Conservation (phyloP, 805 yeast genomes). For the Starmerella kuoi region DNA sequence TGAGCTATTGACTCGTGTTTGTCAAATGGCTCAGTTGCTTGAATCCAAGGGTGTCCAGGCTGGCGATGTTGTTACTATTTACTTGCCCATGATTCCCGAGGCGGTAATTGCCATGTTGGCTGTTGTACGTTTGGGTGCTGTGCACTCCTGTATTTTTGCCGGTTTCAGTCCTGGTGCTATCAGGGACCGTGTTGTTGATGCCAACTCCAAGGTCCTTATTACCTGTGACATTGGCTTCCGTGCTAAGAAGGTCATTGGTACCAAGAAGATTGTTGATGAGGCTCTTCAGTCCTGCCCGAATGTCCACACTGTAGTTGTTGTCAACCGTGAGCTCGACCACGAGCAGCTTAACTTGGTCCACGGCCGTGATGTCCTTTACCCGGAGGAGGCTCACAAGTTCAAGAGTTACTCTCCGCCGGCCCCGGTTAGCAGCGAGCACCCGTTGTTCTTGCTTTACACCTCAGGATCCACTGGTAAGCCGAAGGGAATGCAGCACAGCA, state of each 20-base stretch:
- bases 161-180: slow-evolving; percentile 92
- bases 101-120: slow-evolving; percentile 92
- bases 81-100: slow-evolving; percentile 96
- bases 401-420: slow-evolving; percentile 79
- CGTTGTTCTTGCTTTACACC: slow-evolving; percentile 86
- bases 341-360: slow-evolving; percentile 41
- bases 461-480: slow-evolving; percentile 98
- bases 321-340: slow-evolving; percentile 51
- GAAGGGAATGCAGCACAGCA: slow-evolving; percentile 91
- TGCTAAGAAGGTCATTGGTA: slow-evolving; percentile 74
- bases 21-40: slow-evolving; percentile 75
- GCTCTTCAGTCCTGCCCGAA: slow-evolving; percentile 60
- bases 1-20: slow-evolving; percentile 73
- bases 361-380: slow-evolving; percentile 93
- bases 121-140: slow-evolving; percentile 83
- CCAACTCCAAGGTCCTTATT: slow-evolving; percentile 71
- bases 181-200: slow-evolving; percentile 81
- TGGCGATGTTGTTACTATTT: slow-evolving; percentile 95
- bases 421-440: slow-evolving; percentile 85
- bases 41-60: slow-evolving; percentile 73
- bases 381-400: slow-evolving; percentile 69
- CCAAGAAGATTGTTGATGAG: slow-evolving; percentile 91
- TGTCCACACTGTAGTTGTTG: slow-evolving; percentile 75
- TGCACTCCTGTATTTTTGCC: slow-evolving; percentile 93
- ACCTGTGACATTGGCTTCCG: slow-evolving; percentile 93